phyloP scores from a whole-genome alignment of 2,329 filamentous ascomycete genomes.

The Achaetomium macrosporum region DNA sequence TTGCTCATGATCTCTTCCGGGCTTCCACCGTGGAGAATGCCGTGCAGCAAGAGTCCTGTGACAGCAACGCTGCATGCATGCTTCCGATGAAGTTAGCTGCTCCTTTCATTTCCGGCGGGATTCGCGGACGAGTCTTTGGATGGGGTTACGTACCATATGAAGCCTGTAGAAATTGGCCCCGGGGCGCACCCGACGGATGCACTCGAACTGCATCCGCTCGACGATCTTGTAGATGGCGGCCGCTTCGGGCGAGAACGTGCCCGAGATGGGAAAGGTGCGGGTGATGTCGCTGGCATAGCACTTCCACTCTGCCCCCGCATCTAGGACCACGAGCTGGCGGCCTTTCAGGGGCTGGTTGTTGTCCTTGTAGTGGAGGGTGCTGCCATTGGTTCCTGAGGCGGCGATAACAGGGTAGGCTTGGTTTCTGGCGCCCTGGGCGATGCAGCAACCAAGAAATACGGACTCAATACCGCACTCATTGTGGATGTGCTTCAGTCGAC shows the following conservation, averaged over 20 bases:
- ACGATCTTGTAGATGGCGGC: conserved; percentile 72
- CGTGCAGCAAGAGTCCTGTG: conserved; percentile 62
- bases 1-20: conserved; percentile 46
- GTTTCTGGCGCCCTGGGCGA: conserved; percentile 63
- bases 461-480: conserved; percentile 85
- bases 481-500: conserved; percentile 52
- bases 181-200: conserved; percentile 62
- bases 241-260: conserved; percentile 61
- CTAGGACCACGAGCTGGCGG: conserved; percentile 71
- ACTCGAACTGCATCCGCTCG: conserved; percentile 71
- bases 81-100: too few relatives aligned
- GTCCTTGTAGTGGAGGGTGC: conserved; percentile 77
- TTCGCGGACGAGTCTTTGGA: too few relatives aligned
- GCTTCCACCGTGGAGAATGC: conserved; percentile 61
- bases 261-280: conserved; percentile 73
- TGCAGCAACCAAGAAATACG: conserved; percentile 66
- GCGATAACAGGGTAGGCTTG: conserved; percentile 90
- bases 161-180: conserved; percentile 66
- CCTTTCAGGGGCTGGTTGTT: conserved; percentile 69
- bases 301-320: conserved; percentile 80
- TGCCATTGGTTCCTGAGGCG: conserved; percentile 74
- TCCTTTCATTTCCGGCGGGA: too few relatives aligned
- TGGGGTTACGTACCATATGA: conserved; percentile 48
- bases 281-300: conserved; percentile 90
- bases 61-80: conserved; percentile 68